phyloP scores from a whole-genome alignment of 805 yeast genomes.

The Clavispora phyllophila region DNA sequence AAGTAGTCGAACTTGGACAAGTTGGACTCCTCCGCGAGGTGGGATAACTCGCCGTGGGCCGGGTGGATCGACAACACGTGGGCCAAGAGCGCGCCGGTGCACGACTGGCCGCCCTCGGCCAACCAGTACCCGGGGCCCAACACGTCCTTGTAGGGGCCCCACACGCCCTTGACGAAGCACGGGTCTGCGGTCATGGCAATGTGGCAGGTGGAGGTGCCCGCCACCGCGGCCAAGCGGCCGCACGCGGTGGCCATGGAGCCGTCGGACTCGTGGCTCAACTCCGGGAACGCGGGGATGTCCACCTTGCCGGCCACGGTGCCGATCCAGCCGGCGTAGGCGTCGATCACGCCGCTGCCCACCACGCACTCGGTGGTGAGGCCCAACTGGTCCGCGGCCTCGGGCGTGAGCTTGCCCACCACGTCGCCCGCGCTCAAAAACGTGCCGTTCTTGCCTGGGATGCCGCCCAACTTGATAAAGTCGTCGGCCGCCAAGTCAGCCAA shows the following conservation, averaged over 20 bases:
- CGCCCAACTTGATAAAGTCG: slow-evolving; percentile 77
- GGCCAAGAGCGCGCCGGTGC: slow-evolving; percentile 91
- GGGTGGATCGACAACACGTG: slow-evolving; percentile 88
- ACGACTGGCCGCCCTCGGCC: slow-evolving; percentile 98
- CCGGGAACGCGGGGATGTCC: slow-evolving; percentile 51
- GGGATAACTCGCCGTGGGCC: slow-evolving; percentile 68
- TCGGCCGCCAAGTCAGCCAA: slow-evolving; percentile 74
- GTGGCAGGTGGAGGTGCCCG: slow-evolving; percentile 98
- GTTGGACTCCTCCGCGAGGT: slow-evolving; percentile 61
- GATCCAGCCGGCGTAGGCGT: slow-evolving; percentile 98
- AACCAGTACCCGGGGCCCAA: slow-evolving; percentile 88
- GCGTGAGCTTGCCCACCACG: slow-evolving; percentile 67
- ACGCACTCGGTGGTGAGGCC: slow-evolving; percentile 76
- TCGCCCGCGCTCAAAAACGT: slow-evolving; percentile 84
- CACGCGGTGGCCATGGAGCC: slow-evolving; percentile 53
- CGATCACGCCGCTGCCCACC: slow-evolving; percentile 95
- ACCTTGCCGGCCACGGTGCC: slow-evolving; percentile 95
- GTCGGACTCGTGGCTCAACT: slow-evolving; percentile 41
- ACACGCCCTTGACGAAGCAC: slow-evolving; percentile 89
- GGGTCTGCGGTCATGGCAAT: slow-evolving; percentile 81
- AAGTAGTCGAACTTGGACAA: slow-evolving; percentile 78
- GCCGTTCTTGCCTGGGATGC: slow-evolving; percentile 70
- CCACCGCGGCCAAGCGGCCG: slow-evolving; percentile 94
- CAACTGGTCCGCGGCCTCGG: slow-evolving; percentile 68
- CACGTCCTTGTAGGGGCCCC: slow-evolving; percentile 98